Evolutionary conservation across 176 grass and related monocot genomes (phyloP), one percentile per base, ranked within the genome.

Genomic region (Cymbopogon citratus): DNA sequence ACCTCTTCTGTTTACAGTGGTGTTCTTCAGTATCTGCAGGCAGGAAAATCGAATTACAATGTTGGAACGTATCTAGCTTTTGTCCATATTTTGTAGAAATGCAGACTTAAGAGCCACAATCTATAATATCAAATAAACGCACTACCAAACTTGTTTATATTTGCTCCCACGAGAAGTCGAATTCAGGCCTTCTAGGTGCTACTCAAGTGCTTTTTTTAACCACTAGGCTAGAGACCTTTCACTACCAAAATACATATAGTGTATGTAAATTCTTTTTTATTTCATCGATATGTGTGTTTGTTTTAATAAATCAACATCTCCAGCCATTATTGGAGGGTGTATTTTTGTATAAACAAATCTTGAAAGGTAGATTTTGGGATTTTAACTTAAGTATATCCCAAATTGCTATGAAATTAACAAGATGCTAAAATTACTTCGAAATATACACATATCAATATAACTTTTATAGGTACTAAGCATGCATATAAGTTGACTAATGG

Each of bases 11-110:
- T 87, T 92, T 13, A 89, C 92, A 0, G 95, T 97, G 15, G 95
- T 98, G 84, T 98, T 98, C 80, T 98, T 98, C 81, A 97, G 76
- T 45, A 97, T 84, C 94, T 97, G 77, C 69, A 83, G 29, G 45
- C 5, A 84, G n/a, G 18, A 11, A 54, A 52, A 76, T 43, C 3
- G 75, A 51, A 74, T 38, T 62, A 5, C 59, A 59, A 59, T 24
- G n/a, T 21, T 18, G 18, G 46, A n/a, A n/a, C n/a, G n/a, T n/a
- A n/a, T n/a, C n/a, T n/a, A n/a, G n/a, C n/a, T n/a, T n/a, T n/a
- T n/a, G 14, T 9, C 49, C 7, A 16, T 54, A 16, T 54, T 51
- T 48, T 51, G 5, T 19, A 19, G 16, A 7, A 49, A 51, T 19
- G 7, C 6, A 19, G 5, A 51, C 16, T 51, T 51, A 6, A 51